These are phyloP conservation scores for Sporobolomyces phaffii DNA, from an alignment of 768 basidiomycete species.

Conservation along the genomic window DNA sequence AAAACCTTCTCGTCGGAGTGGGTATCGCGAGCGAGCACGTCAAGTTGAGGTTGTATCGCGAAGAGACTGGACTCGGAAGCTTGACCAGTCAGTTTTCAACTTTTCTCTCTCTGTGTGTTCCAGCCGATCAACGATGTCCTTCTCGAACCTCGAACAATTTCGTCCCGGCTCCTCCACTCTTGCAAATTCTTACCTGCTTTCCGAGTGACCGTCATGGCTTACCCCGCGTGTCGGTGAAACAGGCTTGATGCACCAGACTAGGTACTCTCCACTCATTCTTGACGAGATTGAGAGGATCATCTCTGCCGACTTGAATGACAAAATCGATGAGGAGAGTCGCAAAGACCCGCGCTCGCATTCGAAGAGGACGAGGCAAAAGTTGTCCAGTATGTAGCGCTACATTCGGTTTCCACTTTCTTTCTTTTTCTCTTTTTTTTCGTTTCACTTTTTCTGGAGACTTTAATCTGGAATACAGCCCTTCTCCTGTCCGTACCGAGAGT, in stretches of 20 bases:
- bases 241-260: constrained; percentile 31
- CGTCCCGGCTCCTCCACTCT: too few relatives aligned
- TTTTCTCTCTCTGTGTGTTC: neutral
- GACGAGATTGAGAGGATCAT: constrained; percentile 20
- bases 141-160: neutral
- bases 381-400: too few relatives aligned
- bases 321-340: neutral
- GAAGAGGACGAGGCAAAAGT: too few relatives aligned
- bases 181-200: too few relatives aligned
- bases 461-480: too few relatives aligned
- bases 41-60: constrained; percentile 17
- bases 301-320: neutral
- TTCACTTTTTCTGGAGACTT: too few relatives aligned
- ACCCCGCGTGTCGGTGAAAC: too few relatives aligned
- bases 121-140: neutral
- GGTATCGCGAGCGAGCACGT: constrained; percentile 6
- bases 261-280: constrained; percentile 12
- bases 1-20: constrained; percentile 15
- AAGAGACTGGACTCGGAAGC: constrained; percentile 16
- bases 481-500: too few relatives aligned
- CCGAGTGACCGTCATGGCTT: too few relatives aligned
- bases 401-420: too few relatives aligned
- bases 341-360: too few relatives aligned
- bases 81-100: constrained; percentile 8
- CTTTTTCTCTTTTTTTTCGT: too few relatives aligned